These are phyloP conservation scores for Solanum bulbocastanum DNA, from an alignment of 257 asterid genomes.

Conservation along the genomic window DNA sequence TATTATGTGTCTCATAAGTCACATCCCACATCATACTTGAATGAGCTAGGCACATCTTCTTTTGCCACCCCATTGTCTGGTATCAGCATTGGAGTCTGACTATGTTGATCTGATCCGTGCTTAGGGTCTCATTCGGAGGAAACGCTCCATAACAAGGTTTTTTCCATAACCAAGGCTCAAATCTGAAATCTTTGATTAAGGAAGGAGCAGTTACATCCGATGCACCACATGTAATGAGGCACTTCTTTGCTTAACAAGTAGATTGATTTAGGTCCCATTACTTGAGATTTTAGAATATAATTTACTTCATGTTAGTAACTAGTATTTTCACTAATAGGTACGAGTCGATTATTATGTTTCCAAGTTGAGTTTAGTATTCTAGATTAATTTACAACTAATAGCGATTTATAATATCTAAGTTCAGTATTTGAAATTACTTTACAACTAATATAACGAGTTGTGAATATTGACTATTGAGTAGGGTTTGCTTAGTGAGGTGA, in stretches of 20 bases:
- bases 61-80: too few relatives aligned
- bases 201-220: background rate
- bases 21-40: background rate
- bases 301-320: background rate
- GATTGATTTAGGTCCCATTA: too few relatives aligned
- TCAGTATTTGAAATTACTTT: background rate
- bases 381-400: background rate
- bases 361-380: background rate
- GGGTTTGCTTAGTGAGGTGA: background rate
- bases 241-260: too few relatives aligned
- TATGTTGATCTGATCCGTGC: too few relatives aligned
- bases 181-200: too few relatives aligned
- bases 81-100: too few relatives aligned
- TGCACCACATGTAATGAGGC: background rate
- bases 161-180: background rate
- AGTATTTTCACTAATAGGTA: background rate
- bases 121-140: accelerated
- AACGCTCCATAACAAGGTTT: background rate
- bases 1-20: background rate
- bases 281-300: too few relatives aligned
- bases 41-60: background rate
- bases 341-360: background rate
- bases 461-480: background rate
- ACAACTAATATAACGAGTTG: background rate
- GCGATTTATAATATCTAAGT: background rate